Evolutionary conservation across 345 rosid genomes (phyloP).

Genomic region (Conringia planisiliqua): DNA sequence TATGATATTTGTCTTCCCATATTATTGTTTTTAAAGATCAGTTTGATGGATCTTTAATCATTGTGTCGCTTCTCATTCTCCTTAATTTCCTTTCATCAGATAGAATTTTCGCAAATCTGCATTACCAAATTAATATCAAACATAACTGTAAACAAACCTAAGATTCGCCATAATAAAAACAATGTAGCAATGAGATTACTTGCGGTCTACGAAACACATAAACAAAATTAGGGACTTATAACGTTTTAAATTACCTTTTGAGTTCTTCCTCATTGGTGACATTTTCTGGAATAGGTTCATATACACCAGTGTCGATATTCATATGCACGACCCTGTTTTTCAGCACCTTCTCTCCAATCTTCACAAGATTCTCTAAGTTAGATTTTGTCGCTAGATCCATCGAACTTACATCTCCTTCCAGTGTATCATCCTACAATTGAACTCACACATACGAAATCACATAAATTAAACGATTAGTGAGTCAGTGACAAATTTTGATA

Average conservation of each 20-base stretch:
- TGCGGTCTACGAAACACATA: neutral
- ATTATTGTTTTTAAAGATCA: neutral
- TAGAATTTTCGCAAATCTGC: slow-evolving; percentile 50
- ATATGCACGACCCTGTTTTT: slow-evolving; percentile 38
- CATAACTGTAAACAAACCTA: neutral
- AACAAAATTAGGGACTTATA: neutral
- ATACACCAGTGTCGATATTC: slow-evolving; percentile 48
- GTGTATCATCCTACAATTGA: slow-evolving; percentile 45
- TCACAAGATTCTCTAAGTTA: slow-evolving; percentile 50
- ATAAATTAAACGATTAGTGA: neutral
- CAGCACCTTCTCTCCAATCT: slow-evolving; percentile 46
- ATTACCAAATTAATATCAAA: neutral
- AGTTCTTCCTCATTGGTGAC: slow-evolving; percentile 52
- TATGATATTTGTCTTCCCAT: neutral
- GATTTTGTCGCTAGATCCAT: slow-evolving; percentile 47
- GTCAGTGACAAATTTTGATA: neutral
- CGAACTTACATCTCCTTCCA: slow-evolving; percentile 42
- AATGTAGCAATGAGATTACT: neutral
- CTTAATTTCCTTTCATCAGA: slow-evolving; percentile 50
- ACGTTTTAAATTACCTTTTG: neutral
- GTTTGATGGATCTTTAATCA: neutral
- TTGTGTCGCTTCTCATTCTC: neutral
- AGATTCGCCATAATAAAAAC: neutral
- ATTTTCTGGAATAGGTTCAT: slow-evolving; percentile 45
- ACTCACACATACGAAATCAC: neutral